Percentiles rank a stretch among this genome's conserved stretches.
Evolutionary conservation across 441 rosid species (phyloP).

Genomic region (Populus tomentosa): DNA sequence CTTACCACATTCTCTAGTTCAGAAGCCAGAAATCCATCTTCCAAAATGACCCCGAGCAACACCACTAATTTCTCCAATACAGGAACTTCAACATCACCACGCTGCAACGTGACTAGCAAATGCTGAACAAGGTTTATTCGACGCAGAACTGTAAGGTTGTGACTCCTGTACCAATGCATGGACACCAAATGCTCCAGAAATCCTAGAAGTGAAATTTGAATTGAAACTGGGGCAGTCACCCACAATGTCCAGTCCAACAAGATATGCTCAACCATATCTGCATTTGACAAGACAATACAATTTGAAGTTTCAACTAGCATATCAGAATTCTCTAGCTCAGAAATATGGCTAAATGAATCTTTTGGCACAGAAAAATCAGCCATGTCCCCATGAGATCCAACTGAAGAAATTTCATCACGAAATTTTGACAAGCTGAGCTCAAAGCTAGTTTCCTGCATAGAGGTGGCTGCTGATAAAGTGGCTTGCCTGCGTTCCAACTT

Average conservation of each 20-base stretch:
- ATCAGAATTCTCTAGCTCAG: conserved; percentile 90
- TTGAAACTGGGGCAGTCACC: conserved; percentile 89
- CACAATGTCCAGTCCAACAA: conserved; percentile 99
- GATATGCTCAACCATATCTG: conserved; percentile 99
- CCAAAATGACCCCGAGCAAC: conserved; percentile 96
- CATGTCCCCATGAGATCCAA: conserved; percentile 95
- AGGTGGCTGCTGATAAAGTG: conserved; percentile 44
- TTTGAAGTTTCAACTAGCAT: conserved; percentile 86
- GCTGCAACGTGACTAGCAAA: conserved; percentile 92
- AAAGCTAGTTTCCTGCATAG: conserved; percentile 65
- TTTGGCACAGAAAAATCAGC: conserved; percentile 92
- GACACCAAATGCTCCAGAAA: conserved; percentile 99
- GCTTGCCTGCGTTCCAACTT: conserved; percentile 48
- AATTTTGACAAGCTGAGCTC: conserved; percentile 82
- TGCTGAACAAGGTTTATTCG: conserved; percentile 97
- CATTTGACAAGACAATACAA: conserved; percentile 95
- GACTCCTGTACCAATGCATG: conserved; percentile 99
- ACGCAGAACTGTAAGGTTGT: conserved; percentile 93
- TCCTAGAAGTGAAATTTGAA: conserved; percentile 91
- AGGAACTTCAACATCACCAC: conserved; percentile 99
- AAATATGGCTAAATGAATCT: conserved; percentile 92
- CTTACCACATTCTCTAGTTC: conserved; percentile 98
- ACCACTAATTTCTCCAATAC: conserved; percentile 98
- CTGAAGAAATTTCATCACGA: conserved; percentile 81
- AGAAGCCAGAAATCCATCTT: conserved; percentile 97